Evolutionary conservation across 257 asterid species (phyloP), one percentile per base, ranked within the genome.

Genomic region (Nicotiana attenuata): DNA sequence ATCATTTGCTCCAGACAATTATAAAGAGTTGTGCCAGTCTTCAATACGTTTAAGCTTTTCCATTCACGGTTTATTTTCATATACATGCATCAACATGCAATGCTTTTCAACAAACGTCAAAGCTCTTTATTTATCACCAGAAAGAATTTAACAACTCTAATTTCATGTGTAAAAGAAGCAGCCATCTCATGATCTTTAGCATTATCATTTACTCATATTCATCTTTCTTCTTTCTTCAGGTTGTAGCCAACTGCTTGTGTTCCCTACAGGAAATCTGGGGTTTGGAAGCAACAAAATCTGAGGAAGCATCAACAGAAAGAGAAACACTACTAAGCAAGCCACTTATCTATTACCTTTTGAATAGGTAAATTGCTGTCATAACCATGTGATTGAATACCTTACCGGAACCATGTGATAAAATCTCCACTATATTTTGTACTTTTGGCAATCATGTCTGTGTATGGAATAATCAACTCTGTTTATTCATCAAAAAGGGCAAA

Each of bases 251-350:
- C 89, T 96, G 97, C 89, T 90, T 96, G 82, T 89, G 91, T 69
- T 87, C 98, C 79, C 89, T 96, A 79, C 98, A 96, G 89, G 98
- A 93, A 91, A 94, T 96, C 65, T 96, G 99, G 99, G 90, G 92
- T 85, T 90, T 91, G 86, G 98, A 96, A 89, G 97, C 98, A 89
- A 88, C 91, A 82, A 89, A 90, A 82, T 94, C 98, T 10, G 98
- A 92, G 87, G 98, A 96, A 84, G 95, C 96, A 35, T 88, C 94
- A 45, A 90, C 91, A 89, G 98, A 96, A 85, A 91, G 94, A 86
- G 99, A 96, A 83, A 81, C 82, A 33, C 90, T 96, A 84, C 93
- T 93, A 81, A 90, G 97, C 96, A 96, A 94, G 87, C 92, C 98
- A 68, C 71, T 89, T 82, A 84, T 96, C 56, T 96, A 92, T 88